phyloP scores from a whole-genome alignment of 495 filamentous ascomycete species.

The Lasiosphaeriaceae sp. region DNA sequence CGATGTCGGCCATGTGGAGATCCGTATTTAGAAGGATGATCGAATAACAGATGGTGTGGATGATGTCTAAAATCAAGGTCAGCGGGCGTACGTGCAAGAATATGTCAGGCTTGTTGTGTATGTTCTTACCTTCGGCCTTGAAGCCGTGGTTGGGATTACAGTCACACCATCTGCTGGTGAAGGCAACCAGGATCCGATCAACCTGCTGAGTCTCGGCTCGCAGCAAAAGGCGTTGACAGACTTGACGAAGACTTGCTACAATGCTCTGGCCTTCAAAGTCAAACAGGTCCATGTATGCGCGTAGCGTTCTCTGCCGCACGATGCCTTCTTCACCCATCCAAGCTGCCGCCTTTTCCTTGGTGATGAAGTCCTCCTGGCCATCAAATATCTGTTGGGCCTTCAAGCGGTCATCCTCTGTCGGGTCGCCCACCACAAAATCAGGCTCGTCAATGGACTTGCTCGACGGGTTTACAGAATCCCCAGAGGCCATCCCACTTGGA shows the following conservation, averaged over 20 bases:
- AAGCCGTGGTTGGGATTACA: conserved; percentile 95
- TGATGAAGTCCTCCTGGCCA: conserved; percentile 76
- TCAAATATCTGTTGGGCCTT: conserved; percentile 79
- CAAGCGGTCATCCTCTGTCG: conserved; percentile 62
- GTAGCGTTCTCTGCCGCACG: conserved; percentile 61
- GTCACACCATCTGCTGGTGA: conserved; percentile 85
- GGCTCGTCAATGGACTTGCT: conserved; percentile 46
- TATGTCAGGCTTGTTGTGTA: neutral
- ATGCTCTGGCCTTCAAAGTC: conserved; percentile 83
- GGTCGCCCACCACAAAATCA: conserved; percentile 42
- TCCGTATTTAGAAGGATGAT: conserved; percentile 94
- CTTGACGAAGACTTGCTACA: conserved; percentile 67
- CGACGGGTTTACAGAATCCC: conserved; percentile 20
- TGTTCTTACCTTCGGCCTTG: conserved; percentile 69
- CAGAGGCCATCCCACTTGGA: conserved; percentile 14
- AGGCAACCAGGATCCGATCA: conserved; percentile 85
- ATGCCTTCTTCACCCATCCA: conserved; percentile 81
- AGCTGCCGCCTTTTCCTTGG: conserved; percentile 72
- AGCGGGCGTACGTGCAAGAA: no score
- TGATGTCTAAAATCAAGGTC: conserved; percentile 60
- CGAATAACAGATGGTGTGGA: conserved; percentile 96
- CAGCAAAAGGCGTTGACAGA: conserved; percentile 80
- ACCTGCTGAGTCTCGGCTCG: conserved; percentile 96
- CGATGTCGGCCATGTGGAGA: conserved; percentile 89
- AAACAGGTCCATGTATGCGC: conserved; percentile 89